Evolutionary conservation across 2,329 filamentous ascomycete species (phyloP).

Genomic region (Fusarium sp.): DNA sequence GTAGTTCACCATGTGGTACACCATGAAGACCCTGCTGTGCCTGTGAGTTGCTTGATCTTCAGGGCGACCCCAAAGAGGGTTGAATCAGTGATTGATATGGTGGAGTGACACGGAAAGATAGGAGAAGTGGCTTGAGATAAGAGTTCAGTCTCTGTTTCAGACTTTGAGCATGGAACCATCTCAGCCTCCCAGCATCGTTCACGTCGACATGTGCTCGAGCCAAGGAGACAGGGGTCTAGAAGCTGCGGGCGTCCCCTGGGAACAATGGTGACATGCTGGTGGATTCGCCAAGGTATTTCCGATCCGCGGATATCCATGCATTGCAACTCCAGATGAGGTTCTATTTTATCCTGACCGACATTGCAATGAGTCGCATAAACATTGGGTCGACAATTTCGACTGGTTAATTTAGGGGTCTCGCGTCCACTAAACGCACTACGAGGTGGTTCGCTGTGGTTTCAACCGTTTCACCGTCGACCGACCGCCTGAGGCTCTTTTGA

Average conservation of each 20-base stretch:
- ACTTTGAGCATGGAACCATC: slow-evolving; percentile 6
- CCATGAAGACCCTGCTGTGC: background rate
- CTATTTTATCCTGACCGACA: slow-evolving; percentile 6
- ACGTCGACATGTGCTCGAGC: slow-evolving; percentile 12
- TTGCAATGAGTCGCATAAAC: background rate
- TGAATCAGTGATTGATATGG: slow-evolving; percentile 15
- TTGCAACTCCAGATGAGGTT: background rate
- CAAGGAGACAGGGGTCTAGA: slow-evolving; percentile 14
- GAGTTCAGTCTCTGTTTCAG: slow-evolving; percentile 17
- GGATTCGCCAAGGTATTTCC: slow-evolving; percentile 7
- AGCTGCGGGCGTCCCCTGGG: slow-evolving; percentile 36
- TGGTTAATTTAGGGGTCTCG: slow-evolving; percentile 14
- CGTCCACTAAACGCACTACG: background rate
- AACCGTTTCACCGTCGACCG: background rate
- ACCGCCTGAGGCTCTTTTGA: slow-evolving; percentile 31
- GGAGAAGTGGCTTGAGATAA: background rate
- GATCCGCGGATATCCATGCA: background rate
- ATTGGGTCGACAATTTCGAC: slow-evolving; percentile 6
- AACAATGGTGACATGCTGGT: background rate
- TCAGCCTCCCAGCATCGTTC: slow-evolving; percentile 9
- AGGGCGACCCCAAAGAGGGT: slow-evolving; percentile 7
- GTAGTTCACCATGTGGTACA: background rate
- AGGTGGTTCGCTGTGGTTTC: slow-evolving; percentile 18
- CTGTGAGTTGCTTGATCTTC: slow-evolving; percentile 14
- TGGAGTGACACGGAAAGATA: slow-evolving; percentile 22